Base-by-base conservation (phyloP, 2,329 filamentous ascomycete genomes). In the Pestalotiopsis sp. region DNA sequence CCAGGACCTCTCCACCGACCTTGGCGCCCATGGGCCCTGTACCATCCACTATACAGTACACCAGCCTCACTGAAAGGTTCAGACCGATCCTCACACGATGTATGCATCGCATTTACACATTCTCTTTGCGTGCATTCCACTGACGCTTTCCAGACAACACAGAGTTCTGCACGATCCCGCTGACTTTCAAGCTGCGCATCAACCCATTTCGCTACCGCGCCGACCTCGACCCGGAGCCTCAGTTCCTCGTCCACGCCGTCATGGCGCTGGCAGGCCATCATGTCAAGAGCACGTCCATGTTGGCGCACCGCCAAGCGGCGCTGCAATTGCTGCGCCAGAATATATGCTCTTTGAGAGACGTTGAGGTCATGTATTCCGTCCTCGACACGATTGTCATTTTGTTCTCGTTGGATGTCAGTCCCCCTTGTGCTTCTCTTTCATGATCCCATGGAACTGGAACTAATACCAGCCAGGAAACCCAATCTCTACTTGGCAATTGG, bases 181-280 rank as follows among this genome's bases (percentile, higher is more conserved):
- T 68, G 31, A 65, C 66, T 3, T 65, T 58, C 4, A 60, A 68
- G n/a, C 39, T 68, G 3, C 60, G 56, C 7, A 13, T 31, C 31
- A 68, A 65, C 20, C 66, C 66, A 2, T 65, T 68, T 6, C 60
- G 49, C 17, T 68, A 68, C 5, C 41, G 49, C 17, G 38, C 25
- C 9, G n/a, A 13, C 4, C 17, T 59, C 14, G 0, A 31, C 13
- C 31, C 49, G 5, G 66, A 68, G 9, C 66, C 66, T 2, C 2
- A n/a, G 11, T 68, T 41, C 41, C 31, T 68, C 2, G 45, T 57
- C 3, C 60, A 68, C 36, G 66, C 66, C 4, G 66, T 45, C 2
- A 66, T 66, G 61, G 66, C 66, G 4, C 31, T 68, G 38, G 66
- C 66, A 14, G 66, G 66, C 1, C 66, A 68, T 9, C 66, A 68